A percentile compares a stretch with the other conserved stretches of the same genome.
phyloP scores from a whole-genome alignment of 2,329 filamentous ascomycete species.

The Aspergillus ochraceus region DNA sequence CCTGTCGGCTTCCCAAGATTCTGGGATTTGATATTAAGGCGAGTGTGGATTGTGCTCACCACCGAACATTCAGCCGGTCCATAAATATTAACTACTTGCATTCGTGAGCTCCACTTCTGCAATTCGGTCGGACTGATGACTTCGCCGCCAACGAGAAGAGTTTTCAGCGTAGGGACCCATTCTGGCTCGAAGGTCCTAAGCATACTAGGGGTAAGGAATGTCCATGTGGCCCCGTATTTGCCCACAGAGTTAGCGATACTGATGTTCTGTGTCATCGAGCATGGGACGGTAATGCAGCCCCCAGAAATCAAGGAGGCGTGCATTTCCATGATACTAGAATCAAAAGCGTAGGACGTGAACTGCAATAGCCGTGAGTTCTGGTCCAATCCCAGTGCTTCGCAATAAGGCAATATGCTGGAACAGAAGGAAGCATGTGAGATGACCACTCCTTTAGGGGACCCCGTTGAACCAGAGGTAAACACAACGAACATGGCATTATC shows the following conservation, averaged over 20 bases:
- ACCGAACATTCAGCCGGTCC: conserved; percentile 13
- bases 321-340: conserved; percentile 41
- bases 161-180: no score
- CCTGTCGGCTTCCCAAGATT: conserved; percentile 11
- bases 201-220: no score
- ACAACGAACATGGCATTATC: conserved; percentile 47
- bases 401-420: conserved; percentile 50
- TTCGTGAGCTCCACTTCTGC: not conserved
- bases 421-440: conserved; percentile 59
- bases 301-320: conserved; percentile 37
- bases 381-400: conserved; percentile 47
- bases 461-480: conserved; percentile 54
- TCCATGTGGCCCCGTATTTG: conserved; percentile 47
- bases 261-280: no score
- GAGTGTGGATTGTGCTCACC: not conserved
- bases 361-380: conserved; percentile 34
- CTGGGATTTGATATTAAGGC: not conserved
- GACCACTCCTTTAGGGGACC: conserved; percentile 55
- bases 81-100: conserved; percentile 5
- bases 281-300: conserved; percentile 48
- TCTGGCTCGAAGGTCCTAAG: no score
- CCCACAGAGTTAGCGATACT: conserved; percentile 4
- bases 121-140: no score
- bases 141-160: no score
- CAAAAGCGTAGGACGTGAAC: conserved; percentile 48